Base-by-base conservation (phyloP, 345 rosid genomes). In the Bruguiera gymnorhiza region DNA sequence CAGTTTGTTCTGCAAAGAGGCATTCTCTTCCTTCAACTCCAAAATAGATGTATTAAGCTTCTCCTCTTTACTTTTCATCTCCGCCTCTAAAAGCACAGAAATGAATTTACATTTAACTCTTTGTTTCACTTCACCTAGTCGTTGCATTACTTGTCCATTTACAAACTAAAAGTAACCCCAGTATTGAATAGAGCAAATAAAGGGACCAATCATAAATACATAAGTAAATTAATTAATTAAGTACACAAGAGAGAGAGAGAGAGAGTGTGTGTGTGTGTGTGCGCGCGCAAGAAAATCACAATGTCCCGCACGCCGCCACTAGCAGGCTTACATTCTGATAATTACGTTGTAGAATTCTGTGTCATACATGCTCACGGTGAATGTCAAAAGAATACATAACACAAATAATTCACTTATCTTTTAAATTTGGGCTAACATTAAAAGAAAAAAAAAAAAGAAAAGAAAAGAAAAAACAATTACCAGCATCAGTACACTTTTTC, bases 21-120 rank as follows among this genome's bases (percentile, higher is more conserved):
- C 78, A 75, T 77, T 86, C 16, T 80, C 81, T 53, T 79, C 76
- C 69, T 80, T 85, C 79, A 90, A 63, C 50, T 89, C 79, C 16
- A 73, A 62, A 66, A 92, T 72, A 70, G 68, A 60, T 43, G 74
- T 76, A 57, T 63, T 87, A 18, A 71, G 60, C 56, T 73, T 82
- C 63, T 76, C 88, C 82, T 86, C 89, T 66, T 71, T 89, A 34
- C 56, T 82, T 78, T 73, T 82, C 84, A 86, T 84, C 74, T 89
- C 89, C 73, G 68, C 52, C 78, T 81, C 99, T 92, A 52, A 0
- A 79, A 59, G 32, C 65, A 74, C 56, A 59, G 27, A 68, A 66
- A 34, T 13, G 52, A 52, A n/a, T 64, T 10, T 52, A 53, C 23
- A 69, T 58, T 67, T 64, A 71, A 50, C 70, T 65, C 37, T 7